These are phyloP conservation scores for Exophiala sideris DNA, from an alignment of 2,329 filamentous ascomycete genomes.

Conservation along the genomic window DNA sequence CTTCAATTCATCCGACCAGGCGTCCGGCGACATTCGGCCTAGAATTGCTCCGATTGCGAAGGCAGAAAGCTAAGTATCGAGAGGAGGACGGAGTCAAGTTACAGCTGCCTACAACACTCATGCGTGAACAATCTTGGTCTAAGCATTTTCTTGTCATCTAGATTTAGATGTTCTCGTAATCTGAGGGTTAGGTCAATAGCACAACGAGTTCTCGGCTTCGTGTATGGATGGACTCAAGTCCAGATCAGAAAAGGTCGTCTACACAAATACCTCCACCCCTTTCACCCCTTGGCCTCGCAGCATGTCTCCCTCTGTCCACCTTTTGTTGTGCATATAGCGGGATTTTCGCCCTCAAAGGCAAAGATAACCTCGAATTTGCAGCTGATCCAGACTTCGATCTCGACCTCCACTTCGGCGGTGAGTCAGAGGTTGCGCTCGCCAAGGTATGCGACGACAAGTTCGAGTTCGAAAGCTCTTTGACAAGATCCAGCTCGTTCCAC, in stretches of 20 bases:
- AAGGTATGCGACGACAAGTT: background rate
- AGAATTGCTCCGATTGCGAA: no score
- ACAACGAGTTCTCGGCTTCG: no score
- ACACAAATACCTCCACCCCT: slow-evolving; percentile 6
- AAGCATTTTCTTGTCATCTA: no score
- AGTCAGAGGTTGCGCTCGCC: background rate
- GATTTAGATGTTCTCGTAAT: no score
- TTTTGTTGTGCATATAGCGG: background rate
- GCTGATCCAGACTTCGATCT: slow-evolving; percentile 1
- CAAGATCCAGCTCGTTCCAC: background rate
- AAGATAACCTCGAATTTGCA: background rate
- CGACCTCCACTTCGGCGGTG: background rate
- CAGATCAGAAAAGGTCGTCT: slow-evolving; percentile 14
- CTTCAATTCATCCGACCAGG: no score
- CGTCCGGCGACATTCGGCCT: no score
- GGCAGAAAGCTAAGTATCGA: no score
- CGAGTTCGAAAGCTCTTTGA: slow-evolving; percentile 3
- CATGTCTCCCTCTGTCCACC: slow-evolving; percentile 4
- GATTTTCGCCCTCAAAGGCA: background rate
- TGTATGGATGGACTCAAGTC: no score
- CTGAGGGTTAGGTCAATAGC: no score
- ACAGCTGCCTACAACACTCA: no score
- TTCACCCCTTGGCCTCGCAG: slow-evolving; percentile 12
- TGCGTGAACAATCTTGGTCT: no score
- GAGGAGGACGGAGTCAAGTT: no score